Percentiles rank a stretch among this genome's conserved stretches.
These are phyloP conservation scores for Fraxinus excelsior DNA, from an alignment of 257 asterid species.

Conservation along the genomic window DNA sequence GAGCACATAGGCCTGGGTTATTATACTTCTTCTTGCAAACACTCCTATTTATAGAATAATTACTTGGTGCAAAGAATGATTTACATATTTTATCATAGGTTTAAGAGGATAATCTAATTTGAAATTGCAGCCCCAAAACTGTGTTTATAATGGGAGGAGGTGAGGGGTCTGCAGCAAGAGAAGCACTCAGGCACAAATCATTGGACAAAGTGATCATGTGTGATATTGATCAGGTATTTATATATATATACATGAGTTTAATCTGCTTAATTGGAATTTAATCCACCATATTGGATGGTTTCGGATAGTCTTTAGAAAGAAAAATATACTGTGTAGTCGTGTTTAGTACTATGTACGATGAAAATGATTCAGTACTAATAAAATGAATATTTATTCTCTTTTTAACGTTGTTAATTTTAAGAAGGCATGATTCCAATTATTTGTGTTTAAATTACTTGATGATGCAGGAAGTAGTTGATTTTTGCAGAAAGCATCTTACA, in stretches of 20 bases:
- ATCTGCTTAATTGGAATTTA: background rate
- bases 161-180: conserved; percentile 98
- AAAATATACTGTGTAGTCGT: too few species aligned
- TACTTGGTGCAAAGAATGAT: background rate
- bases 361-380: background rate
- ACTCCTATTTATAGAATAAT: too few species aligned
- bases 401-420: too few species aligned
- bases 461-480: conserved; percentile 92
- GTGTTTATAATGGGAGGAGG: conserved; percentile 98
- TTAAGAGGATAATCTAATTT: background rate
- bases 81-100: too few species aligned
- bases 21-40: too few species aligned
- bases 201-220: conserved; percentile 91
- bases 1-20: too few species aligned
- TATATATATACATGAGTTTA: background rate
- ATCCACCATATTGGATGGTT: background rate
- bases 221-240: conserved; percentile 82
- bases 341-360: too few species aligned
- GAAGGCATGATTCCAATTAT: too few species aligned
- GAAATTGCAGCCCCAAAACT: conserved; percentile 60
- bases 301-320: background rate
- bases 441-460: background rate
- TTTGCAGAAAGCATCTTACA: conserved; percentile 75
- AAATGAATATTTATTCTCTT: too few species aligned
- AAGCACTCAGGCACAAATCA: conserved; percentile 82